These are phyloP conservation scores for Peronospora belbahrii DNA, from an alignment of 352 stramenopile species.

Conservation along the genomic window DNA sequence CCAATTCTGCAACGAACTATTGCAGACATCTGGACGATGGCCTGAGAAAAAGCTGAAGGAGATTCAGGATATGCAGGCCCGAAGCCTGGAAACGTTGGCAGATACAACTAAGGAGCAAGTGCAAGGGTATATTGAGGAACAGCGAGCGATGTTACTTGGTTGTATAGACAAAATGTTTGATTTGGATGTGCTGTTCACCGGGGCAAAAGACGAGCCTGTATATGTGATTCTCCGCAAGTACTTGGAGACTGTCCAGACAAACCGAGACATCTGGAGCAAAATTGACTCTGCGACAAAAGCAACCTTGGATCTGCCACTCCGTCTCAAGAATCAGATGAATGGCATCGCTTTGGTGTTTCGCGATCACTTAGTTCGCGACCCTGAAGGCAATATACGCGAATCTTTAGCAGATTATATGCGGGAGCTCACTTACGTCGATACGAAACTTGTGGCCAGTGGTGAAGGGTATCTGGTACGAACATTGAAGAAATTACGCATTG, in stretches of 20 bases:
- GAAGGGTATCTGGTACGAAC: conserved; percentile 2
- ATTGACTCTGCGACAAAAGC: conserved; percentile 9
- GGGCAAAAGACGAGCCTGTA: not conserved
- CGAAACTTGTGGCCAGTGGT: not conserved
- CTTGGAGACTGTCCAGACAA: conserved; percentile 13
- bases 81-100: conserved; percentile 12
- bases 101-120: conserved; percentile 20
- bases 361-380: not conserved
- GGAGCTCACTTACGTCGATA: conserved; percentile 16
- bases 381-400: not conserved
- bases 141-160: conserved; percentile 7
- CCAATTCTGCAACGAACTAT: conserved; percentile 1
- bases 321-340: conserved; percentile 29
- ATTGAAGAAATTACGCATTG: conserved; percentile 1
- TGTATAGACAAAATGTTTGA: conserved; percentile 23
- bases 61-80: conserved; percentile 16
- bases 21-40: conserved; percentile 17
- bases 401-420: conserved; percentile 8
- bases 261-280: conserved; percentile 13
- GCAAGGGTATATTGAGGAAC: conserved; percentile 17
- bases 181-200: conserved; percentile 25
- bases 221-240: conserved; percentile 8
- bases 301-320: conserved; percentile 14
- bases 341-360: conserved; percentile 13
- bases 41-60: conserved; percentile 18